Base-by-base conservation (phyloP, 2,329 filamentous ascomycete species). In the Neofusicoccum umdonicola region DNA sequence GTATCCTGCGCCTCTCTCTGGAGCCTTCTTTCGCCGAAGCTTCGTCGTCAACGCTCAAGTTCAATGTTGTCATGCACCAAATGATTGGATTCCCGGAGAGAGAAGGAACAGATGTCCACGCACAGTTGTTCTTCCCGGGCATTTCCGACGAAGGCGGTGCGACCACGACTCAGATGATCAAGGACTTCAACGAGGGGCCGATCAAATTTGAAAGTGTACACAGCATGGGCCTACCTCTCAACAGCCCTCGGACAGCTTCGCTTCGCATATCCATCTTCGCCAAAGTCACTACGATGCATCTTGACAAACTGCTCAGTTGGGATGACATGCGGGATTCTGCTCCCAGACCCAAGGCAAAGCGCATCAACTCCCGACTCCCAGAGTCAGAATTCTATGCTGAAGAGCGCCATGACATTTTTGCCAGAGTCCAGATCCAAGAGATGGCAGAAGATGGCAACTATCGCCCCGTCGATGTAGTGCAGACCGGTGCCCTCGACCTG, bases 1-100 rank as follows among this genome's bases (percentile, higher is more conserved):
- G 94, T 50, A 94, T 97, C 63, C 87, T 99, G 69, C 91, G 93
- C 72, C 81, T 99, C 42, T 94, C 94, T 0, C 81, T 99, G 6
- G 95, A 99, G 74, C 95, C 95, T 13, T 98, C 94, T 0, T 94
- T 92, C 54, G 93, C 94, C 2, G 89, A 96, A 71, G 94, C 93
- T 3, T 95, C 95, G 13, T 91, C 92, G 12, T 95, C 91, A 65
- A 97, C 92, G 2, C 81, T 98, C 65, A 99, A 98, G 75, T 99
- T 99, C 80, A 99, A 98, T 72, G 93, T 98, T 4, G 93, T 98
- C 37, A 97, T 99, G 92, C 93, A 96, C 73, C 93, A 98, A 73
- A 87, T 99, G 79, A 81, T 95, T 41, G 95, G 95, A 1, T 99
- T 99, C 70, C 90, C 95, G 0, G 95, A 99, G 78, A 88, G 94